A percentile compares a stretch with the other conserved stretches of the same genome.
These are phyloP conservation scores for Lactarius trivialis DNA, from an alignment of 768 basidiomycete genomes.

Conservation along the genomic window DNA sequence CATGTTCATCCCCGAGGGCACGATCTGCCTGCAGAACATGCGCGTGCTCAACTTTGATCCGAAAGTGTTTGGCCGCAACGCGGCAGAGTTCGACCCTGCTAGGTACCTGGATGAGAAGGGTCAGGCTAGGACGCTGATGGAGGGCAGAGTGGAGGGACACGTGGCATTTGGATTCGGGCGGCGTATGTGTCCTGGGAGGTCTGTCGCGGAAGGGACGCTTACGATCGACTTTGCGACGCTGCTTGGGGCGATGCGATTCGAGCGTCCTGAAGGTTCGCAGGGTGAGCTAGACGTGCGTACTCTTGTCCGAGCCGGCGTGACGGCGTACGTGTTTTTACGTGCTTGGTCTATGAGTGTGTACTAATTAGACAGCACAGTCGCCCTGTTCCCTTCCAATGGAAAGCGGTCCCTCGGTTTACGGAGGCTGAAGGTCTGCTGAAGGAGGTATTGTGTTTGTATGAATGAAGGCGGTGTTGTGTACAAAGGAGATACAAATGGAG, in stretches of 20 bases:
- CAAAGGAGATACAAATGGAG: no score
- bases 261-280: neutral
- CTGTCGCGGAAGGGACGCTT: conserved; percentile 29
- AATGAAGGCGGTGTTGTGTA: no score
- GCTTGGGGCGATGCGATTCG: conserved; percentile 26
- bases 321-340: conserved; percentile 8
- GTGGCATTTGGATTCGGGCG: conserved; percentile 27
- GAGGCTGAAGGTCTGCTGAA: neutral
- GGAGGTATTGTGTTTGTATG: neutral
- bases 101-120: conserved; percentile 5
- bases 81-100: neutral
- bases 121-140: neutral
- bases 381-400: conserved; percentile 16
- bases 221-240: conserved; percentile 30
- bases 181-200: conserved; percentile 30
- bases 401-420: conserved; percentile 16
- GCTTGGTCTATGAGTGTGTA: neutral
- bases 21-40: conserved; percentile 2
- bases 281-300: conserved; percentile 4
- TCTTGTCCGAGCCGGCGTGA: neutral
- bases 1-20: conserved; percentile 18
- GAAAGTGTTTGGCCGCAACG: neutral
- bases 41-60: neutral
- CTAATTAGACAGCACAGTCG: neutral
- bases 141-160: conserved; percentile 28